These are phyloP conservation scores for Irpex sp. DNA, from an alignment of 1,284 basidiomycete species.

Conservation along the genomic window DNA sequence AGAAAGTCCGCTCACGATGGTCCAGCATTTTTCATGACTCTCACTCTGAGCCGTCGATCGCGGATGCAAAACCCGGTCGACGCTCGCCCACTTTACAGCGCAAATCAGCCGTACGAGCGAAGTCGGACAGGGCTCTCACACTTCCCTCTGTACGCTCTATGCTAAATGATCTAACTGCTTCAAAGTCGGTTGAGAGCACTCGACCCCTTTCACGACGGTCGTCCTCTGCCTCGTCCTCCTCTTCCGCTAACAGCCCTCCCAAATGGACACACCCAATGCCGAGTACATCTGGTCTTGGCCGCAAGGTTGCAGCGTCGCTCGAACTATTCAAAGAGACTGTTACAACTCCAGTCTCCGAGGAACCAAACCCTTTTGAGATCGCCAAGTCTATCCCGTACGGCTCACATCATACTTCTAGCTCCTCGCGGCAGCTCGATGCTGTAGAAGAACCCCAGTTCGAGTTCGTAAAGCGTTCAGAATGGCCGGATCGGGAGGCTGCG, in stretches of 20 bases:
- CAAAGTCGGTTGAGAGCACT: slow-evolving; percentile 23
- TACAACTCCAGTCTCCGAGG: slow-evolving; percentile 36
- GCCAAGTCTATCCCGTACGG: slow-evolving; percentile 24
- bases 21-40: slow-evolving; percentile 16
- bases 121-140: slow-evolving; percentile 24
- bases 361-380: slow-evolving; percentile 27
- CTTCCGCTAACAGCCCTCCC: slow-evolving; percentile 14
- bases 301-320: slow-evolving; percentile 74
- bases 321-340: slow-evolving; percentile 75
- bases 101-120: slow-evolving; percentile 17
- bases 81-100: slow-evolving; percentile 17
- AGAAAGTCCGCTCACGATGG: slow-evolving; percentile 18
- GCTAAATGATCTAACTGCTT: slow-evolving; percentile 20
- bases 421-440: slow-evolving; percentile 41
- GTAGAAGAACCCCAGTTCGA: slow-evolving; percentile 65
- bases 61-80: slow-evolving; percentile 20
- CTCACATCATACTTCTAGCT: slow-evolving; percentile 34
- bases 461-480: slow-evolving; percentile 76
- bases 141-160: slow-evolving; percentile 22
- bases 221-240: slow-evolving; percentile 35
- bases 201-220: slow-evolving; percentile 35
- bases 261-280: slow-evolving; percentile 15
- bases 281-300: slow-evolving; percentile 48
- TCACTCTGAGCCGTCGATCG: slow-evolving; percentile 21
- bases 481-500: slow-evolving; percentile 70